These are phyloP conservation scores for Gastrolobium villosum DNA, from an alignment of 306 rosid species.

Conservation along the genomic window DNA sequence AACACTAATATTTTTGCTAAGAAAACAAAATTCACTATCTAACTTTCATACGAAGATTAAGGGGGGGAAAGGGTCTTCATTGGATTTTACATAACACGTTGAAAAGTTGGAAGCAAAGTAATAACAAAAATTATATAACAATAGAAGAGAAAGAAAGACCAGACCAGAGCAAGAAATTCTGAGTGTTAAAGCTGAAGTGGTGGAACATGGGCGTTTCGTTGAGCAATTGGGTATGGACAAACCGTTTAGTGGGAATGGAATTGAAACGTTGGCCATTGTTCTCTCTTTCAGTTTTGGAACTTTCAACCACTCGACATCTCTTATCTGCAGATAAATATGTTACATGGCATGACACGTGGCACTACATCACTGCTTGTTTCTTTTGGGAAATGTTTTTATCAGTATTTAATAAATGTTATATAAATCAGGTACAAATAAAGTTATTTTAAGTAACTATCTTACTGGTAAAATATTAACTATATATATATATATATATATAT, in stretches of 20 bases:
- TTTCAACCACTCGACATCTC: conserved; percentile 30
- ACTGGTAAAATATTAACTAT: too few relatives aligned
- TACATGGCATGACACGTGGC: conserved; percentile 69
- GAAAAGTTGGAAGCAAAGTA: background rate
- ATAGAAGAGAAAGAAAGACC: background rate
- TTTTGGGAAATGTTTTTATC: background rate
- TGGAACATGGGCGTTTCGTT: conserved; percentile 51
- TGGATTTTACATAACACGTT: background rate
- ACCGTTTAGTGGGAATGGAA: conserved; percentile 62
- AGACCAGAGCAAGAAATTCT: conserved; percentile 69
- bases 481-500: too few relatives aligned
- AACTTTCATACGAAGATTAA: background rate
- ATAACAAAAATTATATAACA: background rate
- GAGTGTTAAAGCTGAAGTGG: conserved; percentile 37
- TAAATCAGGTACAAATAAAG: too few relatives aligned
- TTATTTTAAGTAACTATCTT: too few relatives aligned
- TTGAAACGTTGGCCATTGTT: conserved; percentile 70
- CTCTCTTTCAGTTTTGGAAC: conserved; percentile 21
- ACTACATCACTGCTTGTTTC: background rate
- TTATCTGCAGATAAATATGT: conserved; percentile 52
- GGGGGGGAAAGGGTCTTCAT: background rate
- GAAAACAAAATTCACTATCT: background rate
- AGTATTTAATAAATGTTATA: too few relatives aligned
- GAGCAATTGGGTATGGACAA: conserved; percentile 50
- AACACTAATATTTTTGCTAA: background rate